A percentile compares a stretch with the other conserved stretches of the same genome.
These are phyloP conservation scores for Circinella umbellata DNA, from an alignment of 371 early-diverging fungal genomes.

Conservation along the genomic window DNA sequence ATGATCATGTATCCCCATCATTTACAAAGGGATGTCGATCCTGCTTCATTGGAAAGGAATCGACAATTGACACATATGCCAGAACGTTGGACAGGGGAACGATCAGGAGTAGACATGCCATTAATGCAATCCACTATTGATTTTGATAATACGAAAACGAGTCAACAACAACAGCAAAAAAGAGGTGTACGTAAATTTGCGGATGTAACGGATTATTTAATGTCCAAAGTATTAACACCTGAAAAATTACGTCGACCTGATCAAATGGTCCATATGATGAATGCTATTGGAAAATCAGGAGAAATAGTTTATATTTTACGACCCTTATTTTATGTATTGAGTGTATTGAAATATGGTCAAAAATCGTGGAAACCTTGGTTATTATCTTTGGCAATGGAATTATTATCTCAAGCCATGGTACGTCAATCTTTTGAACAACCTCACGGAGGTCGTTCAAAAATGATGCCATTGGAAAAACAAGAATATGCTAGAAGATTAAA, in stretches of 20 bases:
- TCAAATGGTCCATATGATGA: slow-evolving; percentile 71
- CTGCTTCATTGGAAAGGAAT: slow-evolving; percentile 19
- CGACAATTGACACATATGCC: slow-evolving; percentile 10
- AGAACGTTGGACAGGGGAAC: slow-evolving; percentile 46
- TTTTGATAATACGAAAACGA: slow-evolving; percentile 14
- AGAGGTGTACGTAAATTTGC: slow-evolving; percentile 26
- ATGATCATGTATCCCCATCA: slow-evolving; percentile 72
- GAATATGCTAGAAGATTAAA: slow-evolving; percentile 76
- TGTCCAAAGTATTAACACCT: slow-evolving; percentile 66
- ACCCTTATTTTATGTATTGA: slow-evolving; percentile 84
- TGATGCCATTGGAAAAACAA: slow-evolving; percentile 74
- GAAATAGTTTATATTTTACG: slow-evolving; percentile 85
- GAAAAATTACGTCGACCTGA: slow-evolving; percentile 66
- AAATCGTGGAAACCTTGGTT: slow-evolving; percentile 89
- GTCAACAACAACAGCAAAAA: slow-evolving; percentile 6
- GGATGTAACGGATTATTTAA: slow-evolving; percentile 69
- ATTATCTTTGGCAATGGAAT: slow-evolving; percentile 77
- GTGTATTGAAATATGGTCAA: slow-evolving; percentile 74
- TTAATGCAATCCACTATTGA: slow-evolving; percentile 35
- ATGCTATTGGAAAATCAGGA: slow-evolving; percentile 62
- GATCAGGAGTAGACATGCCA: slow-evolving; percentile 44
- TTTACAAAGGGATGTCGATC: slow-evolving; percentile 76
- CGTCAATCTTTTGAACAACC: slow-evolving; percentile 34
- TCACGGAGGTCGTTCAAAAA: slow-evolving; percentile 41
- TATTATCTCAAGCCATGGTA: slow-evolving; percentile 52